Evolutionary conservation across 352 stramenopile species (phyloP), one percentile per base, ranked within the genome.

Genomic region (Globisporangium splendens): DNA sequence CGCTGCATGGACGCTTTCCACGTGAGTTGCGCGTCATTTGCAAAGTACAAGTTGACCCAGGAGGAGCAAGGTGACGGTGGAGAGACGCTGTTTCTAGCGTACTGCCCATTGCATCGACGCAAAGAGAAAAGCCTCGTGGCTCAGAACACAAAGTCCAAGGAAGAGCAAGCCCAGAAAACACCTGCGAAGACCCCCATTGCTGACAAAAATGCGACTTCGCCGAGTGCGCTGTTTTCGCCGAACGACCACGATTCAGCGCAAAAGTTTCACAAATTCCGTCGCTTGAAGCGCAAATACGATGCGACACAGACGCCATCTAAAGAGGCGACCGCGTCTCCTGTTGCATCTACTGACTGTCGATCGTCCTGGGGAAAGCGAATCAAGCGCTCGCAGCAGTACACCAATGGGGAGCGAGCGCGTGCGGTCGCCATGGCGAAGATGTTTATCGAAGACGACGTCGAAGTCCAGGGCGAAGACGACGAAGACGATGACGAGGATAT

Each of bases 1-100:
- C 69, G 72, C 22, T 95, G 86, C 35, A 56, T 95, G 12, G 42
- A 62, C 24, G 81, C 83, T 7, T 95, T 95, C 65, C 86, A 95
- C 61, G 82, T 93, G 18, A 93, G 77, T 38, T 95, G 86, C 46
- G 86, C 79, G 20, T 73, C 72, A 4, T 75, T 61, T 59, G 83
- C 81, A 5, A 62, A 76, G 13, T 90, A 88, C 62, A 64, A 66
- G 21, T 79, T 91, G 54, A 64, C 85, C 35, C 77, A 91, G 63
- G 62, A 83, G 31, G 72, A 73, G 18, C 54, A 78, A 55, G 49
- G 66, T 2, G 46, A 70, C 12, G 63, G 71, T 41, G 74, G 56
- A 39, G 67, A 69, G 28, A 88, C 79, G 15, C 50, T 90, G 21
- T 92, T 94, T 64, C 47, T 91, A 8, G 81, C 66, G 13, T 93